phyloP scores from a whole-genome alignment of 768 basidiomycete genomes.

The Chlorophyllum brunneum region DNA sequence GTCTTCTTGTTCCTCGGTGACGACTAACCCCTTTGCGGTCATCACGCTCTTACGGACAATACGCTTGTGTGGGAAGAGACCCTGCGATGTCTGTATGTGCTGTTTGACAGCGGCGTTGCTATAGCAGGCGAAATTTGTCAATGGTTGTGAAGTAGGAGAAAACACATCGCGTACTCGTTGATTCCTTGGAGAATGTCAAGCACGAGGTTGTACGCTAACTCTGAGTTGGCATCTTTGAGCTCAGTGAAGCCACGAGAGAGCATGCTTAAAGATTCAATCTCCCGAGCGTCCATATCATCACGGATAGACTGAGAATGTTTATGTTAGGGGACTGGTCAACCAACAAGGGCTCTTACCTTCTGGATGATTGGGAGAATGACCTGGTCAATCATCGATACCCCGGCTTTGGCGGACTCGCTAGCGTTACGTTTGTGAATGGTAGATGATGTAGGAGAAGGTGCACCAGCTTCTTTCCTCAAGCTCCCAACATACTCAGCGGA shows the following conservation, averaged over 20 bases:
- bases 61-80: conserved; percentile 78
- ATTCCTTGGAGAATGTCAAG: conserved; percentile 88
- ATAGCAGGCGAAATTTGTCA: conserved; percentile 10
- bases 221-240: conserved; percentile 76
- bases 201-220: conserved; percentile 82
- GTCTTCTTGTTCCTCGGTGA: conserved; percentile 79
- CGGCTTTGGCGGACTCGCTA: conserved; percentile 64
- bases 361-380: conserved; percentile 78
- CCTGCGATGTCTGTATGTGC: conserved; percentile 77
- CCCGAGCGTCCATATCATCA: conserved; percentile 84
- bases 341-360: conserved; percentile 44
- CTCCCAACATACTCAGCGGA: conserved; percentile 83
- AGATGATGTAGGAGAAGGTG: conserved; percentile 35
- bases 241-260: conserved; percentile 87
- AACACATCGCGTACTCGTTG: conserved; percentile 66
- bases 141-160: not conserved
- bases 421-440: conserved; percentile 47
- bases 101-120: conserved; percentile 79
- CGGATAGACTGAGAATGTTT: conserved; percentile 52
- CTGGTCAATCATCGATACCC: conserved; percentile 70
- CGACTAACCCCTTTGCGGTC: conserved; percentile 79
- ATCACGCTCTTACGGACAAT: conserved; percentile 79
- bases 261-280: conserved; percentile 87
- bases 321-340: not conserved
- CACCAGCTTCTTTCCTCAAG: conserved; percentile 47